Conservation (phyloP, 768 basidiomycete genomes). For the Leccinellum luteum region DNA sequence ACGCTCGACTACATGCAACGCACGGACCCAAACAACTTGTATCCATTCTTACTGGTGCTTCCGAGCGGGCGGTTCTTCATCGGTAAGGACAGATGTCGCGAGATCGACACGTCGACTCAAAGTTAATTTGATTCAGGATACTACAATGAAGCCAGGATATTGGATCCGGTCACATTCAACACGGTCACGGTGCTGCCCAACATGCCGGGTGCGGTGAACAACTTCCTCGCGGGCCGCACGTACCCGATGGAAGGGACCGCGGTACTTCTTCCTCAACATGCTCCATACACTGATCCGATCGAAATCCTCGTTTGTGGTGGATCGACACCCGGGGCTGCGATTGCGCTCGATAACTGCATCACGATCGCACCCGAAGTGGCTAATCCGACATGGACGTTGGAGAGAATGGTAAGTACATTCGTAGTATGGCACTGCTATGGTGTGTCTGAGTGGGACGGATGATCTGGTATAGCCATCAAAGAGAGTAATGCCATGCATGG, state of each 20-base stretch:
- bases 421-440: background rate
- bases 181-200: slow-evolving; percentile 64
- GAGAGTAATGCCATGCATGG: slow-evolving; percentile 78
- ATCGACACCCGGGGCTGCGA: slow-evolving; percentile 51
- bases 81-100: slow-evolving; percentile 41
- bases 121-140: slow-evolving; percentile 45
- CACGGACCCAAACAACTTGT: slow-evolving; percentile 79
- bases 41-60: slow-evolving; percentile 72
- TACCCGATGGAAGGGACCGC: slow-evolving; percentile 77
- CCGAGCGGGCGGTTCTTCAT: slow-evolving; percentile 70
- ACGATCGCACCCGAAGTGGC: slow-evolving; percentile 60
- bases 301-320: slow-evolving; percentile 74
- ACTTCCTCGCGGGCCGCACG: slow-evolving; percentile 69
- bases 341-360: slow-evolving; percentile 68
- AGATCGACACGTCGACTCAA: background rate
- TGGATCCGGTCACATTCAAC: slow-evolving; percentile 62
- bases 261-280: slow-evolving; percentile 63
- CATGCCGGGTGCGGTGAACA: slow-evolving; percentile 70
- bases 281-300: slow-evolving; percentile 75
- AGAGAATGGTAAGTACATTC: slow-evolving; percentile 64
- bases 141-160: slow-evolving; percentile 77
- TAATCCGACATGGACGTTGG: slow-evolving; percentile 65
- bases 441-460: background rate
- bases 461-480: slow-evolving; percentile 49
- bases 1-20: slow-evolving; percentile 64